Evolutionary conservation across 257 asterid genomes (phyloP), one percentile per base, ranked within the genome.

Genomic region (Jaltomata sinuosa): DNA sequence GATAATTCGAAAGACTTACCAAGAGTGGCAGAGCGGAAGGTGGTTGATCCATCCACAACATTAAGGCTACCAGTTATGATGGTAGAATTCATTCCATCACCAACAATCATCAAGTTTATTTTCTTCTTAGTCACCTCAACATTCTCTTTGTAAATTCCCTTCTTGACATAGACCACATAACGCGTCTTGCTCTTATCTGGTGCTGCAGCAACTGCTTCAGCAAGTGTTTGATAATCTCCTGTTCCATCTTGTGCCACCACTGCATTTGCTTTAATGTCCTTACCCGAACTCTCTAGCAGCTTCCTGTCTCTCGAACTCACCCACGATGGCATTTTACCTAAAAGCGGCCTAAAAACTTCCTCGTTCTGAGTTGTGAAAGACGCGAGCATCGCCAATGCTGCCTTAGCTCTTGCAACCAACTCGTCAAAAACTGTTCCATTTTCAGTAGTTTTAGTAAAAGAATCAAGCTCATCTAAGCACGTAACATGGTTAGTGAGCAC

Each of bases 1-100:
- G 6, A 3, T 50, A 16, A 10, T 3, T 16, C 55, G 21, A 16
- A 36, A 6, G 12, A 83, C 88, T 61, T 85, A 92, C 95, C 95
- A 8, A 92, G 89, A 79, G 94, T 92, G 21, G 92, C 91, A 54
- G 92, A 89, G 16, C 62, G 87, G 91, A 87, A 92, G 25, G 94
- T 92, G 2, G 94, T 84, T 25, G 91, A 50, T 5, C 94, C 94
- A 68, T 90, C 93, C 2, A 38, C 91, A 71, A 68, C 85, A 55
- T 89, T 92, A 52, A 88, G 92, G 79, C 82, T 64, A 12, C 91
- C 94, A 16, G 93, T 87, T 2, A 92, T 85, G 19, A 88, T 59
- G 2, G 93, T 92, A 1, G 83, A 81, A 62, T 88, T 54, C 92
- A 84, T 87, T 1, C 96, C 96, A 34, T 91, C 96, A 32, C 96